Conservation (phyloP, 2,329 filamentous ascomycete species). For the Cladosporium velox region DNA sequence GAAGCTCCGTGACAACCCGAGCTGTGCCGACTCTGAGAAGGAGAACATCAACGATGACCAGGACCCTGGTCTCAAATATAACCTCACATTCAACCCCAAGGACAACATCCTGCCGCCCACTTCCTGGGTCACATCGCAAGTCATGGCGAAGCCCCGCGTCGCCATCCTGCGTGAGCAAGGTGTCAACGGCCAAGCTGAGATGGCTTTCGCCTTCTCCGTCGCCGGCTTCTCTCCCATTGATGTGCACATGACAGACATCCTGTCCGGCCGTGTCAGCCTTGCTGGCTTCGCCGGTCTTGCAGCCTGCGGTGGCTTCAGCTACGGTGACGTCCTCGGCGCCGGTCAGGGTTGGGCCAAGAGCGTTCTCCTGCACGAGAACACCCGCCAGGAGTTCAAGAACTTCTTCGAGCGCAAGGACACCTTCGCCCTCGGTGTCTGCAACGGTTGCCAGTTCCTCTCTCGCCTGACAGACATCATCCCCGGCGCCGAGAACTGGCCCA, state of each 20-base stretch:
- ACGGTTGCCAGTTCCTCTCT: slow-evolving; percentile 93
- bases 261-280: slow-evolving; percentile 77
- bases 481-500: slow-evolving; percentile 79
- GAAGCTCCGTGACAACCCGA: slow-evolving; percentile 81
- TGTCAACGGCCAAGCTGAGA: slow-evolving; percentile 93
- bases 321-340: slow-evolving; percentile 89
- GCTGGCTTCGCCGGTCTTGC: slow-evolving; percentile 83
- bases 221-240: slow-evolving; percentile 92
- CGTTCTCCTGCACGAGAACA: slow-evolving; percentile 77
- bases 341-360: slow-evolving; percentile 96
- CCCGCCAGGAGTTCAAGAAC: slow-evolving; percentile 72
- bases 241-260: slow-evolving; percentile 92
- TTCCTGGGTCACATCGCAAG: slow-evolving; percentile 60
- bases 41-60: slow-evolving; percentile 70
- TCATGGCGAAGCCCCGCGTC: slow-evolving; percentile 70
- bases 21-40: slow-evolving; percentile 82
- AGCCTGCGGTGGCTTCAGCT: slow-evolving; percentile 96
- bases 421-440: slow-evolving; percentile 92
- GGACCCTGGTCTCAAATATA: slow-evolving; percentile 83
- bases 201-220: slow-evolving; percentile 92
- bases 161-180: slow-evolving; percentile 95
- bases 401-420: slow-evolving; percentile 91
- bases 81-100: slow-evolving; percentile 75
- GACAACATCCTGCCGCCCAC: slow-evolving; percentile 74
- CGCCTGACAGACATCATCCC: slow-evolving; percentile 82